A percentile compares a stretch with the other conserved stretches of the same genome.
Conservation (phyloP, 139 green algal species). For the Desmodesmus armatus region DNA sequence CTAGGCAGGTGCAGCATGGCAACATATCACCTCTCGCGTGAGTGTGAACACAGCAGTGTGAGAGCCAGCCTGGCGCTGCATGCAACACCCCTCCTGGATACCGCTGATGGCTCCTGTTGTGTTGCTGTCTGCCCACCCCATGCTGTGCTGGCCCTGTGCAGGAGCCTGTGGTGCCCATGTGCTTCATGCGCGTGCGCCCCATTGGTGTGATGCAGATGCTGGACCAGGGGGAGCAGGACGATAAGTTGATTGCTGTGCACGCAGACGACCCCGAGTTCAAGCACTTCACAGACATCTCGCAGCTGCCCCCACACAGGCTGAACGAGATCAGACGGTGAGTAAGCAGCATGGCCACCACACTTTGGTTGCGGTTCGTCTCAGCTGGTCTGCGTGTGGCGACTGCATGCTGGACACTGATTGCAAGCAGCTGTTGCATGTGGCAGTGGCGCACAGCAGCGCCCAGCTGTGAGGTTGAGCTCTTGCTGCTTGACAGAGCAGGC, state of each 20-base stretch:
- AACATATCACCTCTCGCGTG: too few species aligned
- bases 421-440: not conserved
- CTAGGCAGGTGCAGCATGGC: too few species aligned
- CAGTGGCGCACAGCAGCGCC: not conserved
- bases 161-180: constrained; percentile 91
- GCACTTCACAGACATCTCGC: constrained; percentile 87
- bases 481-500: too few species aligned
- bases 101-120: not conserved
- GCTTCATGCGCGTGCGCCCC: constrained; percentile 84
- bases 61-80: too few species aligned
- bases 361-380: not conserved
- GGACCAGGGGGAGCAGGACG: constrained; percentile 91
- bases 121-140: not conserved
- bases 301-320: constrained; percentile 91
- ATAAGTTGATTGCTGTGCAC: constrained; percentile 88
- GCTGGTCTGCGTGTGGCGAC: not conserved
- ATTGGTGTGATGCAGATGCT: constrained; percentile 98
- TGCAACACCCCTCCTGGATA: too few species aligned
- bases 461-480: too few species aligned
- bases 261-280: constrained; percentile 95
- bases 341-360: not conserved
- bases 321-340: constrained; percentile 83
- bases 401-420: not conserved
- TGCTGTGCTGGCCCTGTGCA: constrained; percentile 55
- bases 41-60: too few species aligned